Conservation (phyloP, 176 grass and related monocot genomes). For the Echinochloa phyllopogon region DNA sequence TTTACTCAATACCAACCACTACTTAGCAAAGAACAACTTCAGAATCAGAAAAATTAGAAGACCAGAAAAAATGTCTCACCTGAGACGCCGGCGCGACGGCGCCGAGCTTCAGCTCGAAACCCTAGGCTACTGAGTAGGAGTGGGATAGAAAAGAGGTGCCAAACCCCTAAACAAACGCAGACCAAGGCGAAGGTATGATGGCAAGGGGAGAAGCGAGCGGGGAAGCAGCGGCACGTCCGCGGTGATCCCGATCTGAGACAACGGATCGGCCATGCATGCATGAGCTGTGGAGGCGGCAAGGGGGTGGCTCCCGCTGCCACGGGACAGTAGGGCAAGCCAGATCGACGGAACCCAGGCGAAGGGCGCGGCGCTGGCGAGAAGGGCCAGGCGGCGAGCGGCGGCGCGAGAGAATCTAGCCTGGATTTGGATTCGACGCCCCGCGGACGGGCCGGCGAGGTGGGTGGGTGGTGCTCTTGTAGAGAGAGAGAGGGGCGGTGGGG, state of each 20-base stretch:
- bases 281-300: background rate
- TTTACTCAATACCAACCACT: background rate
- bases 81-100: constrained; percentile 19
- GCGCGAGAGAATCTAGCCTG: constrained; percentile 1
- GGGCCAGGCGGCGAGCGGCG: background rate
- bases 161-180: background rate
- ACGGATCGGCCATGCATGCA: constrained; percentile 15
- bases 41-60: background rate
- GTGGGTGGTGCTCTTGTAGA: constrained; percentile 27
- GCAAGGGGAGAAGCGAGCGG: background rate
- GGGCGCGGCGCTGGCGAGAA: background rate
- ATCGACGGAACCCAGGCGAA: constrained; percentile 15
- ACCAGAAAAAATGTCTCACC: constrained; percentile 37
- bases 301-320: background rate
- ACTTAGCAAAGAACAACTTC: too few species aligned
- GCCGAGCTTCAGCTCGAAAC: constrained; percentile 34
- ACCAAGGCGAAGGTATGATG: background rate
- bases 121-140: constrained; percentile 28
- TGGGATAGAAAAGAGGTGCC: background rate
- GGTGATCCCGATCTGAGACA: background rate
- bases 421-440: constrained; percentile 45
- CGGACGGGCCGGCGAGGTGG: background rate
- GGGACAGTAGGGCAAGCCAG: background rate
- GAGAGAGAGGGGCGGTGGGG: background rate
- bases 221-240: background rate